phyloP scores from a whole-genome alignment of 1,139 yeast genomes.

The Zygoascus sp. region DNA sequence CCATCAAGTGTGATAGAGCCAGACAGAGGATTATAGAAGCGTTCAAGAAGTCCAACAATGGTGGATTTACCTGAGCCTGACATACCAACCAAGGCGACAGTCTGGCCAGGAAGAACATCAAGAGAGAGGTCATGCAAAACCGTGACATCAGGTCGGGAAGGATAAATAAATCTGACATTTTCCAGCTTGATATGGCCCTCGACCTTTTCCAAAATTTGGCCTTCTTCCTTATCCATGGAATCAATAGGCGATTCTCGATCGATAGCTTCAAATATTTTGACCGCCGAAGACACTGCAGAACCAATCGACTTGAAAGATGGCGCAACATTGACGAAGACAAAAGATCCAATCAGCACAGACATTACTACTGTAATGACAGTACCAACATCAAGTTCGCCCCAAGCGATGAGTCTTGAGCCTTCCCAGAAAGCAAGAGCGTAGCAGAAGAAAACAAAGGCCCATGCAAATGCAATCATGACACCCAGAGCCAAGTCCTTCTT shows the following conservation, averaged over 20 bases:
- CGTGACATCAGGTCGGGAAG: constrained; percentile 75
- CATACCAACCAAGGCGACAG: constrained; percentile 86
- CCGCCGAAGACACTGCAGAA: constrained; percentile 40
- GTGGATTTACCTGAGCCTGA: constrained; percentile 94
- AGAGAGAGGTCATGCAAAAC: constrained; percentile 65
- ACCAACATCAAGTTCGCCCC: constrained; percentile 34
- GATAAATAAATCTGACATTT: constrained; percentile 71
- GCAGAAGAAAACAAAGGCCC: constrained; percentile 36
- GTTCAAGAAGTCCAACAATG: constrained; percentile 63
- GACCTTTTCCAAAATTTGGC: constrained; percentile 34
- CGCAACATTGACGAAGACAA: constrained; percentile 40
- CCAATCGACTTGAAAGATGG: constrained; percentile 40
- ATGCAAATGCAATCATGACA: constrained; percentile 36
- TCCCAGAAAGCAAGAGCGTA: constrained; percentile 44
- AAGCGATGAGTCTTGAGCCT: constrained; percentile 39
- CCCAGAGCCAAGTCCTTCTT: constrained; percentile 34
- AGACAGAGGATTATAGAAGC: constrained; percentile 58
- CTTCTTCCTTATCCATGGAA: constrained; percentile 28
- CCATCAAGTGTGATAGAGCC: constrained; percentile 71
- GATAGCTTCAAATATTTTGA: constrained; percentile 41
- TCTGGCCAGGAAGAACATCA: constrained; percentile 61
- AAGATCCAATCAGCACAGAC: constrained; percentile 42
- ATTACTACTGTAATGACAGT: constrained; percentile 36
- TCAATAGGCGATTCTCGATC: constrained; percentile 40
- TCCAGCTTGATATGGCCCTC: constrained; percentile 55